Evolutionary conservation across 768 basidiomycete genomes (phyloP), one percentile per base, ranked within the genome.

Genomic region (Sporobolomyces phaffii): DNA sequence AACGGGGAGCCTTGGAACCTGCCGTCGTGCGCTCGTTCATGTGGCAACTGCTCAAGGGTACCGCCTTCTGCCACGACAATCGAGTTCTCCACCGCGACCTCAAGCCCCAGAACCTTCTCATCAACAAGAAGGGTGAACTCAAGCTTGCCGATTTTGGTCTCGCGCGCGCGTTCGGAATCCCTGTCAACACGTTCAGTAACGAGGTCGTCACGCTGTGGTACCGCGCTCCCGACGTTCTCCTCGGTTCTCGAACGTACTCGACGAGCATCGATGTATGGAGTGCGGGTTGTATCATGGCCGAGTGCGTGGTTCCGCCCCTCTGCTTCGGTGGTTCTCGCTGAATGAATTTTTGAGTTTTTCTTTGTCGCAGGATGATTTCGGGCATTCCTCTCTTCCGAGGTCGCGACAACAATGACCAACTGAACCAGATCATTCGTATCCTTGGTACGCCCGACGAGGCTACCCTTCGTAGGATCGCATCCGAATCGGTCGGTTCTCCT

Each of bases 171-270:
- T 98, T 98, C 76, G 96, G 96, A 70, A 96, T 98, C 20, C 96
- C 96, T 6, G 94, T 98, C 65, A 98, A 99, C 76, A 99, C 96
- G 1, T 99, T 98, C 78, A 92, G 90, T 22, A 99, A 99, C 76
- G 96, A 99, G 84, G 96, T 99, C 63, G 96, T 98, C 26, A 99
- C 96, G 33, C 79, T 98, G 18, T 99, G 96, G 96, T 99, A 99
- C 77, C 87, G 96, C 60, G 93, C 96, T 2, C 96, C 96, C 0
- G 96, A 99, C 76, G 96, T 99, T 47, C 84, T 99, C 29, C 84
- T 99, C 70, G 96, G 96, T 57, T 94, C 91, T 26, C 83, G 96
- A 65, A 98, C 94, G 24, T 99, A 99, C 77, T 93, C 88, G 80
- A 98, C 96, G 4, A 91, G 90, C 34, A 98, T 99, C 73, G 96